phyloP scores from a whole-genome alignment of 148 eudicot species.

The Amaranthus cruentus region DNA sequence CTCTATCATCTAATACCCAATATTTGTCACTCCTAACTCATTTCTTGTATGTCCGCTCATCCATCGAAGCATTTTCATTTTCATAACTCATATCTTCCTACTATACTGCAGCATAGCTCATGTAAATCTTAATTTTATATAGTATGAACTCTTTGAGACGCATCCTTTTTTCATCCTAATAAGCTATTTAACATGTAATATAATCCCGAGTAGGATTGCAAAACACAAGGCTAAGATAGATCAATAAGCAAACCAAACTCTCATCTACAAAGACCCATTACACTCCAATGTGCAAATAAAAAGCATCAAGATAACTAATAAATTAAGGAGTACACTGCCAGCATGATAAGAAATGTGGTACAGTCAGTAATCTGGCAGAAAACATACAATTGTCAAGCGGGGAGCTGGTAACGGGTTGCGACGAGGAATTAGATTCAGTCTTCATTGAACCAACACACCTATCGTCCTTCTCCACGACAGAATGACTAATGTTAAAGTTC shows the following conservation, averaged over 20 bases:
- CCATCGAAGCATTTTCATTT: too few species aligned
- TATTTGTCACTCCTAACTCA: too few species aligned
- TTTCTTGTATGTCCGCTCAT: too few species aligned
- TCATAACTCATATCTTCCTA: too few species aligned
- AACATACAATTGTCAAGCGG: constrained; percentile 68
- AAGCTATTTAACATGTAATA: not conserved
- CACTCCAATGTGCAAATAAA: not conserved
- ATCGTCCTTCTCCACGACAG: constrained; percentile 52
- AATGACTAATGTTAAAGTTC: constrained; percentile 37
- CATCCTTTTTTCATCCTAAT: not conserved
- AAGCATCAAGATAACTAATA: not conserved
- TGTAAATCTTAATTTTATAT: not conserved
- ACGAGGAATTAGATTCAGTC: constrained; percentile 38
- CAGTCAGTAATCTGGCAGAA: constrained; percentile 8
- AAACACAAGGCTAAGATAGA: not conserved
- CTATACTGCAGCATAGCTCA: not conserved
- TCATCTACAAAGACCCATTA: not conserved
- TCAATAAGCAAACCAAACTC: not conserved
- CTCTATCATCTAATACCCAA: too few species aligned
- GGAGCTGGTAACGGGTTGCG: constrained; percentile 41
- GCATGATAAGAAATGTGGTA: not conserved
- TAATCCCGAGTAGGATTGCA: not conserved
- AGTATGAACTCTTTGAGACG: not conserved
- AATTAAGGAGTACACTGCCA: not conserved
- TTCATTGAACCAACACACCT: constrained; percentile 39